Conservation (phyloP, 257 asterid species). For the Solanum paucissectum region DNA sequence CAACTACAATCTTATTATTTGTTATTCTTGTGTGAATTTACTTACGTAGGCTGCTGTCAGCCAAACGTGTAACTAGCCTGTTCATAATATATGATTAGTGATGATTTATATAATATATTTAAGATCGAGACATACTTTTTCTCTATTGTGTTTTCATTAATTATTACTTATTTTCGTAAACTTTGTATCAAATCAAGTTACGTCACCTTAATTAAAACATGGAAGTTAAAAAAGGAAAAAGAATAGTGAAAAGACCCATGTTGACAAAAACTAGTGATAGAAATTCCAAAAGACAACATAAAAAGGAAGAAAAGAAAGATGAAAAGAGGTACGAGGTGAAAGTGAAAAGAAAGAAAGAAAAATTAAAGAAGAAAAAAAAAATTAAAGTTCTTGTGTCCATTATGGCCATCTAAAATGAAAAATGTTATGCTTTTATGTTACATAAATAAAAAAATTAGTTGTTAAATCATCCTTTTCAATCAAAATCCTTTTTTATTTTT, state of each 20-base stretch:
- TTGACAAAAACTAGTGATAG: background rate
- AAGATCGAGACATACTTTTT: background rate
- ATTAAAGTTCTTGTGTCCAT: background rate
- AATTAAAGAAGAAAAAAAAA: background rate
- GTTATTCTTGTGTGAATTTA: background rate
- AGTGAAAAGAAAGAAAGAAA: background rate
- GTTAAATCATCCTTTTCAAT: background rate
- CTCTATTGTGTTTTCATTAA: background rate
- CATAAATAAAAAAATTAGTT: background rate
- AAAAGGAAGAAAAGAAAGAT: background rate
- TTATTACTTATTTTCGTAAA: background rate
- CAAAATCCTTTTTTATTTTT: background rate
- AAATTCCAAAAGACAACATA: background rate
- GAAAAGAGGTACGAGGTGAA: constrained; percentile 6
- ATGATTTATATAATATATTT: background rate
- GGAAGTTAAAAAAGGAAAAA: background rate
- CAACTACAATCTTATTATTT: background rate
- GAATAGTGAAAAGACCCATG: background rate
- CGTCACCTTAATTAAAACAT: background rate
- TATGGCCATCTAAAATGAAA: background rate
- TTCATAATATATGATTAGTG: background rate
- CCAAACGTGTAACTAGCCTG: background rate
- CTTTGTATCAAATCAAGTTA: background rate
- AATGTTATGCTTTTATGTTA: background rate
- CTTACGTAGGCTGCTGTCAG: background rate